Conservation (phyloP, 2,329 filamentous ascomycete genomes). For the Chrysoporthe puriensis region DNA sequence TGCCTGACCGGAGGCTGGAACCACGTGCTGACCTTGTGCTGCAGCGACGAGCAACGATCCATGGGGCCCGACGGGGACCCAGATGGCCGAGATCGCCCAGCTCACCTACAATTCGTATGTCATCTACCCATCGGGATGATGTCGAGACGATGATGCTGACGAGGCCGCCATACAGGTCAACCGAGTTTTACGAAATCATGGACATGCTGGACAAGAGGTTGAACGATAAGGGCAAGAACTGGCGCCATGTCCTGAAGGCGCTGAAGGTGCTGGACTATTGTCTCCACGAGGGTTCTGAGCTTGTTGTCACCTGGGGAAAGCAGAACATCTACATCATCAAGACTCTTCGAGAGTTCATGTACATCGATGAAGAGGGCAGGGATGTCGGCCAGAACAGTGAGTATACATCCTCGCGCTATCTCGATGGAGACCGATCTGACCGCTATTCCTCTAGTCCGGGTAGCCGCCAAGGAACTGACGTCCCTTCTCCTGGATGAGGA, state of each 20-base stretch:
- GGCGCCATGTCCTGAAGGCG: slow-evolving; percentile 96
- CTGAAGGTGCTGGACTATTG: slow-evolving; percentile 98
- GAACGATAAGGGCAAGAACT: slow-evolving; percentile 99
- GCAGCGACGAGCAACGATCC: slow-evolving; percentile 97
- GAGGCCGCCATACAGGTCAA: slow-evolving; percentile 62
- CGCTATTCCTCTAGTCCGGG: slow-evolving; percentile 67
- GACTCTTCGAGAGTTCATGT: slow-evolving; percentile 94
- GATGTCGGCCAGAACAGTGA: slow-evolving; percentile 96
- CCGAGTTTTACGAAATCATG: slow-evolving; percentile 99
- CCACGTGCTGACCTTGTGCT: slow-evolving; percentile 37
- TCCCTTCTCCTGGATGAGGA: slow-evolving; percentile 92
- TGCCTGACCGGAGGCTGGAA: slow-evolving; percentile 9
- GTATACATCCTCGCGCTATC: background rate
- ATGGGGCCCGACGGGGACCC: slow-evolving; percentile 96
- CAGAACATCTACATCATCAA: slow-evolving; percentile 99
- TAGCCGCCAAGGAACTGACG: slow-evolving; percentile 94
- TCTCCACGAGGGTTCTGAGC: slow-evolving; percentile 92
- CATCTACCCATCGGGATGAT: slow-evolving; percentile 3
- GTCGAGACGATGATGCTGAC: slow-evolving; percentile 16
- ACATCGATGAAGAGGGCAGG: slow-evolving; percentile 91
- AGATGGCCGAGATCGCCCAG: slow-evolving; percentile 98
- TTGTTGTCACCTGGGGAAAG: slow-evolving; percentile 96
- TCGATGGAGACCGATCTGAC: slow-evolving; percentile 26
- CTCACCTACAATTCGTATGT: slow-evolving; percentile 96
- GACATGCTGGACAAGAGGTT: slow-evolving; percentile 99